These are phyloP conservation scores for Pyricularia sp. DNA, from an alignment of 2,329 filamentous ascomycete species.

Conservation along the genomic window DNA sequence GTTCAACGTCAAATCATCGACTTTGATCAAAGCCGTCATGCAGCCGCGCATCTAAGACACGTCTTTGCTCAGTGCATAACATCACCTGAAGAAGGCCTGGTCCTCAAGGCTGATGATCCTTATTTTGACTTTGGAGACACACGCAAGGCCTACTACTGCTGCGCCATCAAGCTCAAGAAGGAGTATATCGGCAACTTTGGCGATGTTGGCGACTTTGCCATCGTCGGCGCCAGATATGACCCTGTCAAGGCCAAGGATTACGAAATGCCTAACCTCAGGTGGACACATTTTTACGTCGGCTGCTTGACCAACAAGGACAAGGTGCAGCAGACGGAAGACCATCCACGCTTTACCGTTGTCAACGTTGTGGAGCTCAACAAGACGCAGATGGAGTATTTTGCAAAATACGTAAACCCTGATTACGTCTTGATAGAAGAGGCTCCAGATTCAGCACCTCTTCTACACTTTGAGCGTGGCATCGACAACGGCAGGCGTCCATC, in stretches of 20 bases:
- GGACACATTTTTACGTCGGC: conserved; percentile 71
- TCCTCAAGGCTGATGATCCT: conserved; percentile 67
- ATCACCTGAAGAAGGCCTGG: conserved; percentile 60
- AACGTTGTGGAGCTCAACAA: conserved; percentile 46
- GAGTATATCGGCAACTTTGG: conserved; percentile 70
- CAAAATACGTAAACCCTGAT: conserved; percentile 29
- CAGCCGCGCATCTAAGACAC: conserved; percentile 37
- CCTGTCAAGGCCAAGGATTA: conserved; percentile 45
- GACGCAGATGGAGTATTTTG: conserved; percentile 37
- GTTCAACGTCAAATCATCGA: conserved; percentile 56
- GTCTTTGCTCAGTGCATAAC: conserved; percentile 56
- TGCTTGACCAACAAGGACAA: conserved; percentile 58
- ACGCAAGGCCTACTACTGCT: conserved; percentile 25
- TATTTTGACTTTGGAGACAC: conserved; percentile 49
- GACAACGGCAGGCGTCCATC: conserved; percentile 27
- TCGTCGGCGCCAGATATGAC: conserved; percentile 64
- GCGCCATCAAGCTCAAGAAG: conserved; percentile 75
- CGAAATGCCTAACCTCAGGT: conserved; percentile 42
- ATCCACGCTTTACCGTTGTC: conserved; percentile 53
- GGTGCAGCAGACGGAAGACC: conserved; percentile 34
- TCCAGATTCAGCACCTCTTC: conserved; percentile 23
- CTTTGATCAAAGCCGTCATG: conserved; percentile 41
- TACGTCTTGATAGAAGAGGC: conserved; percentile 21
- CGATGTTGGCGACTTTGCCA: conserved; percentile 70
- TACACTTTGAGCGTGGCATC: conserved; percentile 33